Base-by-base conservation (phyloP, 2,329 filamentous ascomycete species). In the Pseudocercospora fuligena region DNA sequence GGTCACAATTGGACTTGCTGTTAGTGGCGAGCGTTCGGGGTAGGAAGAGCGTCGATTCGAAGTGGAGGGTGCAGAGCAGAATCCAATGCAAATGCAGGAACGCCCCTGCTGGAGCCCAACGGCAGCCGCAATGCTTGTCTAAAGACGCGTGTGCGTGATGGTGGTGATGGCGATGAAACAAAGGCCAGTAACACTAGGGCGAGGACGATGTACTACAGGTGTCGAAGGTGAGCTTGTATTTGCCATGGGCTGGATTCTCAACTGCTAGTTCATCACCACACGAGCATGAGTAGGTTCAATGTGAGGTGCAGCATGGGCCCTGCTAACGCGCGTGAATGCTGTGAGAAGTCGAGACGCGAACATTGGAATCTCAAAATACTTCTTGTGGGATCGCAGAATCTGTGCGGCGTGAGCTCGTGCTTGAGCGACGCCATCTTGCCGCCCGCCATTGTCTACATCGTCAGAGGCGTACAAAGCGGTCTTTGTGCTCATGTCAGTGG, bases 1-100 rank as follows among this genome's bases (percentile, higher is more conserved):
- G 36, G 63, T 25, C 12, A n/a, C 29, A 1, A 25, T 27, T 14
- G 31, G 25, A 40, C 25, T 46, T 23, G 62, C 54, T 23, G 29
- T 12, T 8, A 25, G 27, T 27, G 29, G 23, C 6, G 12, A 29
- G 29, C 9, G 33, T 33, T 36, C 31, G 56, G 14, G 46, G 58
- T 21, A 54, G 51, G 49, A n/a, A 25, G 43, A 21, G 21, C 11
- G 40, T 31, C 49, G 57, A 16, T 29, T 57, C 31, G 23, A 58
- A 7, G 64, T 53, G 61, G 46, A 67, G 31, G 23, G 31, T 56
- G 51, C 51, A 27, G 23, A n/a, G 23, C 25, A 56, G 51, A 19
- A 6, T 29, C 8, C 23, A 27, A 56, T 31, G 7, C 16, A 14
- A 31, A 19, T 33, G 25, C 51, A 56, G 25, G 51, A 56, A 19